Percentiles rank a stretch among this genome's conserved stretches.
Conservation (phyloP, 768 basidiomycete species). For the Kwoniella mangroviensis region DNA sequence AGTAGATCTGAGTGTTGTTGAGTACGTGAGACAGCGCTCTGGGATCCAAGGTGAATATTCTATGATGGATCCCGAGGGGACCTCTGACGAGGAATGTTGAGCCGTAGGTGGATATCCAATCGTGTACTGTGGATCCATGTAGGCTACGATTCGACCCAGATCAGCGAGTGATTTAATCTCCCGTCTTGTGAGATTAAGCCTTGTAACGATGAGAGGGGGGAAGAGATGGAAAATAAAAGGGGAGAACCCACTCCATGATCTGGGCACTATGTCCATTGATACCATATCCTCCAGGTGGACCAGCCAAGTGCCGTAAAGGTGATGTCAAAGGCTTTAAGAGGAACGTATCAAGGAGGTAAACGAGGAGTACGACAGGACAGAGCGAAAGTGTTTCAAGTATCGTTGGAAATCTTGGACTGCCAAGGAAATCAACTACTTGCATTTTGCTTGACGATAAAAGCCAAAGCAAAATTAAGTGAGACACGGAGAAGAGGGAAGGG, state of each 20-base stretch:
- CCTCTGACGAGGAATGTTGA: conserved; percentile 31
- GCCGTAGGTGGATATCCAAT: conserved; percentile 28
- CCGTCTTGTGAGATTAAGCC: too few species aligned
- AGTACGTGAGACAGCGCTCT: conserved; percentile 32
- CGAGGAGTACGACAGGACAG: neutral
- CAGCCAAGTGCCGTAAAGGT: conserved; percentile 21
- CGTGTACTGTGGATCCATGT: conserved; percentile 18
- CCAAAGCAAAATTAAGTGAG: neutral
- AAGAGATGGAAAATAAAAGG: too few species aligned
- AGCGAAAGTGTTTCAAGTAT: neutral
- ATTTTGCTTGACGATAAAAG: neutral
- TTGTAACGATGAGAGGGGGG: neutral
- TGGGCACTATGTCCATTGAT: conserved; percentile 24
- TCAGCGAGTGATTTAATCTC: neutral
- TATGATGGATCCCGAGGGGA: conserved; percentile 27
- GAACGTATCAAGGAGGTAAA: conserved; percentile 8
- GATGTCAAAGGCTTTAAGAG: conserved; percentile 28
- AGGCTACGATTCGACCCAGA: neutral
- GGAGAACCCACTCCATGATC: conserved; percentile 25
- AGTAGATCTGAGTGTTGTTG: conserved; percentile 22
- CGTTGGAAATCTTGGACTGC: conserved; percentile 17
- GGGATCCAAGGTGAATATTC: conserved; percentile 33
- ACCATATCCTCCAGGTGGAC: conserved; percentile 27
- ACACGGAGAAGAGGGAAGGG: too few species aligned
- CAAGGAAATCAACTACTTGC: neutral